Conservation (phyloP, 2,329 filamentous ascomycete genomes). For the Fusarium palustre region DNA sequence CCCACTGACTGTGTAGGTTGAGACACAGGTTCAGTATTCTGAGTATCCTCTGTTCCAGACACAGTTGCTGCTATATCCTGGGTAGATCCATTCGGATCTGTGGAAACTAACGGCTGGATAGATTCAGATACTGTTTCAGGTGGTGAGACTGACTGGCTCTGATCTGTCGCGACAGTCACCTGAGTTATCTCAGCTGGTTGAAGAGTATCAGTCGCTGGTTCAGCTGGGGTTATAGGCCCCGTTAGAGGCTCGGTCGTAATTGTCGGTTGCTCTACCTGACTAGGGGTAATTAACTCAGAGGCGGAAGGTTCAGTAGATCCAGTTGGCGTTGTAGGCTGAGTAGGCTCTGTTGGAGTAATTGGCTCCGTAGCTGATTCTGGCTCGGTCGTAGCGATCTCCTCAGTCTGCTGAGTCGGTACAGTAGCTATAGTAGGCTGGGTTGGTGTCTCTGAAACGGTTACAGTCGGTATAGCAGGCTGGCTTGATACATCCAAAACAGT, state of each 20-base stretch:
- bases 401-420: neutral
- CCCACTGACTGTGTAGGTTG: neutral
- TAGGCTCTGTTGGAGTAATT: neutral
- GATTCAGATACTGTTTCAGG: neutral
- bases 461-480: neutral
- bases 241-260: neutral
- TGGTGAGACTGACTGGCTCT: neutral
- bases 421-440: neutral
- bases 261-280: neutral
- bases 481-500: neutral
- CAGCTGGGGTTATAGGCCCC: neutral
- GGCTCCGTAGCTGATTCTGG: neutral
- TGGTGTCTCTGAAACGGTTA: no score
- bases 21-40: neutral
- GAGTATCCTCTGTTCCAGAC: rapidly evolving
- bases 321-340: neutral
- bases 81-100: neutral
- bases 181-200: neutral
- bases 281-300: neutral
- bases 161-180: neutral
- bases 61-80: neutral
- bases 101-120: neutral
- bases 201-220: neutral
- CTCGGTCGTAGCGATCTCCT: neutral
- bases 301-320: neutral